phyloP scores from a whole-genome alignment of 2,329 filamentous ascomycete species.

The Penicillium capsulatum region DNA sequence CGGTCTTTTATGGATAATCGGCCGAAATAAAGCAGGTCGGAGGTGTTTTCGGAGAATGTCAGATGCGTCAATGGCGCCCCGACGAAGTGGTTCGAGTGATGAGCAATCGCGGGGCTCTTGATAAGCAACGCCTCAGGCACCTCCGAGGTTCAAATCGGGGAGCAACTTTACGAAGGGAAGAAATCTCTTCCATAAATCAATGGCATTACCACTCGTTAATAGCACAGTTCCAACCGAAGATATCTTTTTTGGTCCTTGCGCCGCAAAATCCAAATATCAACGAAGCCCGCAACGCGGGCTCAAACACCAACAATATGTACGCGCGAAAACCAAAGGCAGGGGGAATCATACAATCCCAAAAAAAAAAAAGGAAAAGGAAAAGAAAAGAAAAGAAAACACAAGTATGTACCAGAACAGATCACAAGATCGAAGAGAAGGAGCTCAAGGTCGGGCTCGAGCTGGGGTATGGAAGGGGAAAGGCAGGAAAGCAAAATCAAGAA shows the following conservation, averaged over 20 bases:
- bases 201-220: slow-evolving; percentile 21
- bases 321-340: slow-evolving; percentile 7
- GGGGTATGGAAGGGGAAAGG: slow-evolving; percentile 8
- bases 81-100: neutral
- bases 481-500: slow-evolving; percentile 3
- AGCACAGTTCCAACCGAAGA: slow-evolving; percentile 18
- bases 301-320: slow-evolving; percentile 19
- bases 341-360: slow-evolving; percentile 23
- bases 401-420: slow-evolving; percentile 7
- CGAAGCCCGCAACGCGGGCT: slow-evolving; percentile 4
- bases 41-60: too few relatives aligned
- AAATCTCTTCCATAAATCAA: slow-evolving; percentile 16
- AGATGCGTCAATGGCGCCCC: neutral
- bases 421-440: slow-evolving; percentile 10
- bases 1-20: neutral
- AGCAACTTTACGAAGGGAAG: too few relatives aligned
- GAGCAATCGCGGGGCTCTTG: slow-evolving; percentile 14
- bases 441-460: slow-evolving; percentile 3
- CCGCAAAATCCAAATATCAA: slow-evolving; percentile 18
- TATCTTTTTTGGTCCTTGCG: slow-evolving; percentile 23
- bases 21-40: neutral
- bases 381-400: neutral
- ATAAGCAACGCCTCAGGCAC: slow-evolving; percentile 13
- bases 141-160: neutral
- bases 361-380: too few relatives aligned